Percentiles rank a stretch among this genome's conserved stretches.
Conservation (phyloP, 768 basidiomycete genomes). For the Ephemerocybe angulata region DNA sequence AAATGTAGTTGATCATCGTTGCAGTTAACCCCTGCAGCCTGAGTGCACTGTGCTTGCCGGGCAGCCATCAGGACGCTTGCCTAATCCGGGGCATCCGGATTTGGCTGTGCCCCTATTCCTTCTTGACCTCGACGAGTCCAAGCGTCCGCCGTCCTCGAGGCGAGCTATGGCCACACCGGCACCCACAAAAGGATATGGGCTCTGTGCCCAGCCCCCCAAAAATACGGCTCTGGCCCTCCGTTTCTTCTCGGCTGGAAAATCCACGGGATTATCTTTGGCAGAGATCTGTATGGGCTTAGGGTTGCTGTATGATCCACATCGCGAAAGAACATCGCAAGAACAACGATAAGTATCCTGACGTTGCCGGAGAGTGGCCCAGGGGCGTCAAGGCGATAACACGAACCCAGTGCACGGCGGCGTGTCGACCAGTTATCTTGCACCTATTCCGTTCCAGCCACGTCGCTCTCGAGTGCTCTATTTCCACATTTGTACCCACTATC, state of each 20-base stretch:
- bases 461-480: constrained; percentile 7
- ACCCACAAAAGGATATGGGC: no score
- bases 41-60: neutral
- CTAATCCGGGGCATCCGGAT: neutral
- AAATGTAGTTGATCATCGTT: constrained; percentile 91
- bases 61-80: constrained; percentile 19
- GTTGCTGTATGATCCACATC: neutral
- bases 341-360: no score
- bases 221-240: no score
- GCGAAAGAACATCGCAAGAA: neutral
- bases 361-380: no score
- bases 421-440: neutral
- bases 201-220: no score
- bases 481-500: neutral
- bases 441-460: neutral
- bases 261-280: neutral
- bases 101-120: neutral
- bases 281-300: neutral
- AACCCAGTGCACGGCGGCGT: neutral
- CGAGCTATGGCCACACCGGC: no score
- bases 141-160: neutral
- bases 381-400: neutral
- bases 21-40: no score
- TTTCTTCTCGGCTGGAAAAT: neutral
- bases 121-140: neutral